Conservation (phyloP, 148 eudicot species). For the Rhododendron henanense region DNA sequence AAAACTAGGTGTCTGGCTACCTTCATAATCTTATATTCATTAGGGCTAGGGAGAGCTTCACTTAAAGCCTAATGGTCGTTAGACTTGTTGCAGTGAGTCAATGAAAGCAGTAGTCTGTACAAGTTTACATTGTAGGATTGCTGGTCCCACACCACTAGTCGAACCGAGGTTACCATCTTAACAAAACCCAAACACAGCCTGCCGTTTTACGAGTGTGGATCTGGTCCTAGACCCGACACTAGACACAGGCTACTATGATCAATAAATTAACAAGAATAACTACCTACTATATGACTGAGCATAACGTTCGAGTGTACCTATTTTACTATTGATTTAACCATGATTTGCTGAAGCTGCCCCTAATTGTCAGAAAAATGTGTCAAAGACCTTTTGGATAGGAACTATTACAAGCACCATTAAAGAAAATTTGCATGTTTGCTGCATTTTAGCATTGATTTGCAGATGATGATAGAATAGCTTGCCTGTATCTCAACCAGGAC, state of each 20-base stretch:
- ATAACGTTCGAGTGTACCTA: not conserved
- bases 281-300: not conserved
- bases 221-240: not conserved
- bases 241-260: not conserved
- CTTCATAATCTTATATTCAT: not conserved
- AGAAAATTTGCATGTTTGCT: not conserved
- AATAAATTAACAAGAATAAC: not conserved
- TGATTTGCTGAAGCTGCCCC: not conserved
- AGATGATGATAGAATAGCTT: not conserved
- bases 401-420: not conserved
- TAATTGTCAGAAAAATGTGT: not conserved
- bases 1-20: not conserved
- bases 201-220: not conserved
- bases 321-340: not conserved
- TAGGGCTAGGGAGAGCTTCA: not conserved
- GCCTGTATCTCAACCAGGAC: conserved; percentile 58
- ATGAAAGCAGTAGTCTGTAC: not conserved
- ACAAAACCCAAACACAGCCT: not conserved
- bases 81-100: not conserved
- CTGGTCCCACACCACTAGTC: not conserved
- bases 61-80: not conserved
- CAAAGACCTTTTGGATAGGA: not conserved
- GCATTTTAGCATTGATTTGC: not conserved
- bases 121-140: not conserved
- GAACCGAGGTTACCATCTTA: not conserved